Conservation (phyloP, 2,329 filamentous ascomycete genomes). For the Trichoderma cornu-damae region DNA sequence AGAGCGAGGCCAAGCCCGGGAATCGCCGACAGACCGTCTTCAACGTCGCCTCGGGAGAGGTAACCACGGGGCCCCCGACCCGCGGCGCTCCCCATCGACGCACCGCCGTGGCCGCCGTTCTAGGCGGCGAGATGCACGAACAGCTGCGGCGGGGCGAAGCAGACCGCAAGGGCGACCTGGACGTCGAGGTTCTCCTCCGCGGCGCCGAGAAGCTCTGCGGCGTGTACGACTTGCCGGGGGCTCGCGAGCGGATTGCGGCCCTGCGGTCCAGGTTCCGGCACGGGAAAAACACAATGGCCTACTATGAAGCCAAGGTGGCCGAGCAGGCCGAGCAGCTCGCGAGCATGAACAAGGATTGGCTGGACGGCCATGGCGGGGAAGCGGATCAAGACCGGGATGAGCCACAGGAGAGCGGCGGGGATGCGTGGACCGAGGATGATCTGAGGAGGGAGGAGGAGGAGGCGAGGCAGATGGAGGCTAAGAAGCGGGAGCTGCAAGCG, state of each 20-base stretch:
- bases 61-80: slow-evolving; percentile 52
- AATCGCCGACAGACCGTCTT: slow-evolving; percentile 59
- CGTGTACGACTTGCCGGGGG: slow-evolving; percentile 80
- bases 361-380: slow-evolving; percentile 46
- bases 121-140: slow-evolving; percentile 82
- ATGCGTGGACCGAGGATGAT: slow-evolving; percentile 62
- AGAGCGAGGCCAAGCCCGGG: neutral
- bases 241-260: slow-evolving; percentile 66
- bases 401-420: slow-evolving; percentile 42
- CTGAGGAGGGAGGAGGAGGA: slow-evolving; percentile 64
- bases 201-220: slow-evolving; percentile 86
- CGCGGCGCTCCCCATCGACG: slow-evolving; percentile 53
- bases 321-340: slow-evolving; percentile 71
- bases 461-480: slow-evolving; percentile 50
- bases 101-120: slow-evolving; percentile 82
- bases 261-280: slow-evolving; percentile 67
- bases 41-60: slow-evolving; percentile 58
- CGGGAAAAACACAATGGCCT: slow-evolving; percentile 66
- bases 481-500: slow-evolving; percentile 52
- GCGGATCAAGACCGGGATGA: slow-evolving; percentile 51
- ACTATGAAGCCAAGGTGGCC: slow-evolving; percentile 75
- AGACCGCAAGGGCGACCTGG: slow-evolving; percentile 60
- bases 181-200: slow-evolving; percentile 76
- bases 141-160: slow-evolving; percentile 60
- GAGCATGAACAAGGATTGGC: slow-evolving; percentile 62